These are phyloP conservation scores for Pseudoperonospora humuli DNA, from an alignment of 352 stramenopile species.

Conservation along the genomic window DNA sequence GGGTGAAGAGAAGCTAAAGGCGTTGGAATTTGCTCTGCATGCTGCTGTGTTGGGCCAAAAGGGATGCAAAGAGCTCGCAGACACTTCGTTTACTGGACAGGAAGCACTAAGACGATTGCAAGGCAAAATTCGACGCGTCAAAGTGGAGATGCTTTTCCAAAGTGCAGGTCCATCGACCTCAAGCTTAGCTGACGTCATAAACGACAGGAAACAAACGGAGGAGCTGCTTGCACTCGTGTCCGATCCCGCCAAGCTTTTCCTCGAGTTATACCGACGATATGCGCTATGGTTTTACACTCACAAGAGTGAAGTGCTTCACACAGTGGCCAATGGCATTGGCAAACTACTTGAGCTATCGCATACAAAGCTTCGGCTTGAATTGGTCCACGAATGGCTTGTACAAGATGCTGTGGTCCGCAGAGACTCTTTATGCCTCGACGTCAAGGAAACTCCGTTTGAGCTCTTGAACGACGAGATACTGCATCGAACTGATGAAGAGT, in stretches of 20 bases:
- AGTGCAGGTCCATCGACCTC: constrained; percentile 13
- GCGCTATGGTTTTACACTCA: constrained; percentile 25
- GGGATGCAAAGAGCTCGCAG: constrained; percentile 1
- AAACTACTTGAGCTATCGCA: constrained; percentile 21
- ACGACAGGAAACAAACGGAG: constrained; percentile 10
- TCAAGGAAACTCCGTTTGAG: constrained; percentile 28
- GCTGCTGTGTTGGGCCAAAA: constrained; percentile 8
- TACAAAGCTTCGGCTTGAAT: constrained; percentile 25
- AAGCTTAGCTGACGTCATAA: constrained; percentile 7
- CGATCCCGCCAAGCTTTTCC: constrained; percentile 32
- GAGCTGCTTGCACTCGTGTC: constrained; percentile 26
- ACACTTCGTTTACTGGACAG: constrained; percentile 30
- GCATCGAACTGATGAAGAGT: constrained; percentile 27
- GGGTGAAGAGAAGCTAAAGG: constrained; percentile 33
- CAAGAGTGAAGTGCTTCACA: constrained; percentile 21
- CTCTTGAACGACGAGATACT: constrained; percentile 23
- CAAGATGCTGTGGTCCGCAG: constrained; percentile 26
- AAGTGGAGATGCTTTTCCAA: constrained; percentile 31
- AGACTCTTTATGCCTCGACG: constrained; percentile 3
- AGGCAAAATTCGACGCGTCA: constrained; percentile 31
- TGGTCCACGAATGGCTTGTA: constrained; percentile 46
- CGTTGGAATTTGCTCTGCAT: constrained; percentile 37
- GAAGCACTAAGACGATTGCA: constrained; percentile 29
- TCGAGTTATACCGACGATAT: constrained; percentile 39
- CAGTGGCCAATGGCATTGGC: constrained; percentile 25